These are phyloP conservation scores for Boletus pseudopeckii DNA, from an alignment of 768 basidiomycete genomes.

Conservation along the genomic window DNA sequence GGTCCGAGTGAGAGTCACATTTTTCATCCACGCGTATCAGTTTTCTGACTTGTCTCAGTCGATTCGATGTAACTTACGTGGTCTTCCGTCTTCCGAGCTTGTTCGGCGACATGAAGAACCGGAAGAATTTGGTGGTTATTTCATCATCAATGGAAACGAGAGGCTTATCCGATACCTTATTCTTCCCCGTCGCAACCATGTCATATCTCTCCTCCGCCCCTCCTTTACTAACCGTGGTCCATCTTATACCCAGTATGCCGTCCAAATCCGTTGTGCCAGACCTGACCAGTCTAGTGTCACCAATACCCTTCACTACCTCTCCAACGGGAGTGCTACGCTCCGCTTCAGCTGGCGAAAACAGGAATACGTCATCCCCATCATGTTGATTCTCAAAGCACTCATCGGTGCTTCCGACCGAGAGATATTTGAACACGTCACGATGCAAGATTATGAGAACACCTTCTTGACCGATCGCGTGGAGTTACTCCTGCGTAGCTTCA, in stretches of 20 bases:
- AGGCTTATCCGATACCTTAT: slow-evolving; percentile 97
- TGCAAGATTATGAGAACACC: slow-evolving; percentile 96
- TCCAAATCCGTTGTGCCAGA: slow-evolving; percentile 93
- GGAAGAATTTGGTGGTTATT: slow-evolving; percentile 98
- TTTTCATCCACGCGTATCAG: not conserved
- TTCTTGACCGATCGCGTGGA: slow-evolving; percentile 98
- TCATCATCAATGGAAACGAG: slow-evolving; percentile 98
- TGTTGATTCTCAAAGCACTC: slow-evolving; percentile 93
- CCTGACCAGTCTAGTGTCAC: slow-evolving; percentile 91
- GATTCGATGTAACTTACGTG: slow-evolving; percentile 85
- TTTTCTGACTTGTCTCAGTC: slow-evolving; percentile 49
- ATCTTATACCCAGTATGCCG: slow-evolving; percentile 91
- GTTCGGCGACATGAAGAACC: slow-evolving; percentile 92
- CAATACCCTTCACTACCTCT: slow-evolving; percentile 96
- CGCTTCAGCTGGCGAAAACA: slow-evolving; percentile 97
- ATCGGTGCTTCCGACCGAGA: slow-evolving; percentile 91
- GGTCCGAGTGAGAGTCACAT: slow-evolving; percentile 71
- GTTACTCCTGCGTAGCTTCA: slow-evolving; percentile 90
- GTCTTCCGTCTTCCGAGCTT: slow-evolving; percentile 80
- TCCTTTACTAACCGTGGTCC: slow-evolving; percentile 91
- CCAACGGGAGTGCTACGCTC: slow-evolving; percentile 94
- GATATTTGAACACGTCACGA: slow-evolving; percentile 93
- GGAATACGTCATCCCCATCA: slow-evolving; percentile 97
- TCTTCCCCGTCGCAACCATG: slow-evolving; percentile 92
- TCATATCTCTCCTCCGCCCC: slow-evolving; percentile 86